phyloP scores from a whole-genome alignment of 192 early-diverging fungal species.

The Oehlia diaphana region DNA sequence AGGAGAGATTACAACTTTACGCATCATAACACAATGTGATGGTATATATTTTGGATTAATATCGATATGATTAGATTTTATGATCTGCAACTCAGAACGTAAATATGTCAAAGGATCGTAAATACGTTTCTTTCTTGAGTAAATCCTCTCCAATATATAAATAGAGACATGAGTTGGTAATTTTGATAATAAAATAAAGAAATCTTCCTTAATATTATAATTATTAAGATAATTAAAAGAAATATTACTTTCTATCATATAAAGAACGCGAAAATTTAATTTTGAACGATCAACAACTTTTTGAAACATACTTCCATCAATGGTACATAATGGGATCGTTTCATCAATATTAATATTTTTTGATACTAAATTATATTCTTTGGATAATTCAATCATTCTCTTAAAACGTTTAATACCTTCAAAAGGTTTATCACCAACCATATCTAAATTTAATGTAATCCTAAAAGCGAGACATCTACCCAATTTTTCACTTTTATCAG shows the following conservation, averaged over 20 bases:
- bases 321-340: background rate
- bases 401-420: background rate
- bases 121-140: constrained; percentile 31
- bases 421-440: background rate
- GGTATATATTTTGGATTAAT: constrained; percentile 37
- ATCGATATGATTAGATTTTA: constrained; percentile 12
- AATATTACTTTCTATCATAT: constrained; percentile 48
- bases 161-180: constrained; percentile 32
- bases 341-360: background rate
- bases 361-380: constrained; percentile 39
- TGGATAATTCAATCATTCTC: constrained; percentile 25
- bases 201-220: constrained; percentile 42
- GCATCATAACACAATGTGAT: constrained; percentile 47
- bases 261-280: constrained; percentile 42
- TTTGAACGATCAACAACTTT: constrained; percentile 11
- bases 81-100: constrained; percentile 1
- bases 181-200: constrained; percentile 31
- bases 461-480: constrained; percentile 47
- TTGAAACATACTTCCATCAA: background rate
- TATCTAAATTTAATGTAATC: background rate
- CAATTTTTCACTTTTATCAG: constrained; percentile 32
- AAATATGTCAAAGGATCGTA: constrained; percentile 43
- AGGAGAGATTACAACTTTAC: constrained; percentile 66
- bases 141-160: constrained; percentile 40
- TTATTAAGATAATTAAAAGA: constrained; percentile 41